These are phyloP conservation scores for Nitzschia sp. DNA, from an alignment of 108 stramenopile genomes.

Conservation along the genomic window DNA sequence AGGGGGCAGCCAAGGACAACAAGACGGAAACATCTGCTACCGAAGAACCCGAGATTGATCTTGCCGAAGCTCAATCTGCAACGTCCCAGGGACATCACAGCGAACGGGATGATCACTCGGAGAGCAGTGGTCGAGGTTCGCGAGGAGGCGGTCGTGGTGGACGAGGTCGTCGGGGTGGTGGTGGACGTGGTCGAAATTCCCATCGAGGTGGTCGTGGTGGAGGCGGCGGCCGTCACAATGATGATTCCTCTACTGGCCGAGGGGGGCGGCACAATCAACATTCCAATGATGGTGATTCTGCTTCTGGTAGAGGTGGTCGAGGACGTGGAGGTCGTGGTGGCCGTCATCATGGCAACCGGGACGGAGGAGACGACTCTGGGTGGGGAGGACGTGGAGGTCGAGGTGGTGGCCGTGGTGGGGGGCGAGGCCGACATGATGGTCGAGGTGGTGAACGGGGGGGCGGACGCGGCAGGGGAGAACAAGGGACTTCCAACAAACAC, in stretches of 20 bases:
- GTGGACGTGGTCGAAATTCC: slow-evolving; percentile 1
- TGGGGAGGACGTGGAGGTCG: neutral
- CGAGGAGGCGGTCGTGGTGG: slow-evolving; percentile 6
- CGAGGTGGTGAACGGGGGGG: neutral
- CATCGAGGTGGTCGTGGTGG: neutral
- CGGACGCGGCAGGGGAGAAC: slow-evolving; percentile 14
- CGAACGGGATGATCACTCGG: slow-evolving; percentile 6
- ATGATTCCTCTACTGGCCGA: slow-evolving; percentile 1
- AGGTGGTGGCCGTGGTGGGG: neutral
- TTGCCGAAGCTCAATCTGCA: neutral
- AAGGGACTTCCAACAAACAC: neutral
- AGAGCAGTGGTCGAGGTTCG: neutral
- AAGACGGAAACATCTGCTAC: neutral
- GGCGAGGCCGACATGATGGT: no score
- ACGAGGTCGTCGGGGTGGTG: neutral
- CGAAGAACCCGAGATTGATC: no score
- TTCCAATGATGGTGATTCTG: neutral
- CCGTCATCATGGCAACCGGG: neutral
- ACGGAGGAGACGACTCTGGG: neutral
- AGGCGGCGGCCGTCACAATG: neutral
- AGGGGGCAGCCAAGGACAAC: neutral
- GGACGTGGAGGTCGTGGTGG: slow-evolving; percentile 15
- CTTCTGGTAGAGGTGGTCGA: slow-evolving; percentile 7
- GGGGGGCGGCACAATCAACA: slow-evolving; percentile 5
- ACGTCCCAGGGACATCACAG: neutral